Conservation (phyloP, 495 filamentous ascomycete species). For the Annulohypoxylon nitens region DNA sequence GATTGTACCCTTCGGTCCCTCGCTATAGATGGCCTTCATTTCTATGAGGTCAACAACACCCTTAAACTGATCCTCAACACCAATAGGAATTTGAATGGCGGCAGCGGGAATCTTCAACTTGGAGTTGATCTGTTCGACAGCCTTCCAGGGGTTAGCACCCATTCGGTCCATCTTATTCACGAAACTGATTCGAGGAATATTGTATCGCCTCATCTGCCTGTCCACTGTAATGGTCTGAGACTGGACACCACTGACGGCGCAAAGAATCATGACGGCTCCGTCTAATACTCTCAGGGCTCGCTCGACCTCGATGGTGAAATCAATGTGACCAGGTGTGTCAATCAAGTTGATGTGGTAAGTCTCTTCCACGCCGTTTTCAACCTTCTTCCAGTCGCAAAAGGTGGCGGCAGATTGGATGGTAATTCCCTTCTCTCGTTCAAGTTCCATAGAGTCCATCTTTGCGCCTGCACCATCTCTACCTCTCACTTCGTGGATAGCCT, state of each 20-base stretch:
- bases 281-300: conserved; percentile 95
- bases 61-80: conserved; percentile 89
- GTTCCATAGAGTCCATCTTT: conserved; percentile 99
- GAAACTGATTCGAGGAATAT: conserved; percentile 94
- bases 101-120: conserved; percentile 94
- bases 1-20: conserved; percentile 81
- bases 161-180: conserved; percentile 99
- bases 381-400: conserved; percentile 97
- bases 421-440: conserved; percentile 98
- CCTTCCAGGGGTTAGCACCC: conserved; percentile 98
- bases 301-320: conserved; percentile 99
- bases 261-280: conserved; percentile 98
- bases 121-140: conserved; percentile 94
- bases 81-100: conserved; percentile 95
- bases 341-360: conserved; percentile 98
- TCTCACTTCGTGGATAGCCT: conserved; percentile 96
- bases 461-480: conserved; percentile 96
- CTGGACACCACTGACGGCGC: conserved; percentile 97
- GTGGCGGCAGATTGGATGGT: conserved; percentile 99
- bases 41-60: conserved; percentile 94
- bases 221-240: conserved; percentile 98
- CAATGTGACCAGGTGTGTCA: conserved; percentile 98
- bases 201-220: conserved; percentile 98
- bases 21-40: conserved; percentile 94
- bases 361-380: conserved; percentile 79